Evolutionary conservation across 805 yeast genomes (phyloP), one percentile per base, ranked within the genome.

Genomic region (Pichia insulana): DNA sequence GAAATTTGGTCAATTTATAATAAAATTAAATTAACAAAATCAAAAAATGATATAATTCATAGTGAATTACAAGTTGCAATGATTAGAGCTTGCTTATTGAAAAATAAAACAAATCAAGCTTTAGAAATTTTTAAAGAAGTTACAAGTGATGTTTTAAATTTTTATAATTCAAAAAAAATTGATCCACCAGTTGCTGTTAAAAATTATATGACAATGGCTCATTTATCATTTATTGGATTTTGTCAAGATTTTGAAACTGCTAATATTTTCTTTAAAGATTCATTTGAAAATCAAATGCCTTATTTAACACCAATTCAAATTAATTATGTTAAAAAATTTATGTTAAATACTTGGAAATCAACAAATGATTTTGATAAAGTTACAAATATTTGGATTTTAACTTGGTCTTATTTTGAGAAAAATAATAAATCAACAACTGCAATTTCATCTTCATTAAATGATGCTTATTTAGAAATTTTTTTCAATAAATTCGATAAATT

Each of bases 201-300:
- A 37, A 70, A 76, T 35, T 73, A 80, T 28, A 64, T 83, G 59
- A 73, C 82, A 18, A 84, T 80, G 55, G 80, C 85, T 36, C 95
- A 86, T 65, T 69, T 83, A 46, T 69, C 80, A 4, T 85, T 86
- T 52, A 78, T 86, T 55, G 92, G 92, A 36, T 77, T 74, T 50
- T 82, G 87, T 60, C 71, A 71, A 52, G 88, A 85, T 57, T 65
- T 80, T 44, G 66, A 69, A 34, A 79, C 87, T 36, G 84, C 95
- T 2, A 73, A 74, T 53, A 74, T 77, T 30, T 86, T 85, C 56
- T 84, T 82, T 57, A 79, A 79, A 50, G 81, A 80, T 56, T 89
- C 86, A 4, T 61, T 82, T 34, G 68, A 70, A 41, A 71, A 69
- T 46, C 76, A 75, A 46, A 73, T 83, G 68, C 94, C 95, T 10